Conservation (phyloP, 1,139 yeast species). For the Candida sp. region DNA sequence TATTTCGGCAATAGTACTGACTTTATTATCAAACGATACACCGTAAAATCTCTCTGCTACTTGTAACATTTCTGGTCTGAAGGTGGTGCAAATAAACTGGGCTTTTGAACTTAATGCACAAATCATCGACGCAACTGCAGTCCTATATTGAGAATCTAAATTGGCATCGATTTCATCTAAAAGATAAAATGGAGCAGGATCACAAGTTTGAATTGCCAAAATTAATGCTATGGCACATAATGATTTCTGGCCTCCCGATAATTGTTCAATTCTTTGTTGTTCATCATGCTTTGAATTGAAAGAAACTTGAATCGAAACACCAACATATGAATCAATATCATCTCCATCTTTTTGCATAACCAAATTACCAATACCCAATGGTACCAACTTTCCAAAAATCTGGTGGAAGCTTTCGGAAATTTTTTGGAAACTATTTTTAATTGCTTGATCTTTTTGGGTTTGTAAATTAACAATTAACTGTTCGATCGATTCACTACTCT, state of each 20-base stretch:
- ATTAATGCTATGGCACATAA: conserved; percentile 92
- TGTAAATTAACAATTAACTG: conserved; percentile 69
- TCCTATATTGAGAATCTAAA: conserved; percentile 87
- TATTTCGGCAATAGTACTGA: conserved; percentile 75
- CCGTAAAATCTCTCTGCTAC: conserved; percentile 89
- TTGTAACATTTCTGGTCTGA: conserved; percentile 87
- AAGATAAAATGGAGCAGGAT: conserved; percentile 95
- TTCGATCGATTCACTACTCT: conserved; percentile 71
- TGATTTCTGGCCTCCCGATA: conserved; percentile 96
- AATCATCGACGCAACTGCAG: conserved; percentile 81
- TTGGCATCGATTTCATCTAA: conserved; percentile 98
- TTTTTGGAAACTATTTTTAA: conserved; percentile 70
- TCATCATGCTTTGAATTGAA: conserved; percentile 87
- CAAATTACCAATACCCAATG: conserved; percentile 75
- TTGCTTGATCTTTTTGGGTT: conserved; percentile 79
- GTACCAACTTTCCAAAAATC: conserved; percentile 78
- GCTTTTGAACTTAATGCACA: conserved; percentile 61
- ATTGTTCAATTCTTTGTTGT: conserved; percentile 84
- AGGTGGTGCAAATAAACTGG: conserved; percentile 95
- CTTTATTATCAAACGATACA: conserved; percentile 79
- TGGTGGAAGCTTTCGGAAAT: conserved; percentile 73
- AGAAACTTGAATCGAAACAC: conserved; percentile 86
- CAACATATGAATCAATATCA: conserved; percentile 61
- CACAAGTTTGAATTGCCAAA: conserved; percentile 90
- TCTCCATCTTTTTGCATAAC: conserved; percentile 51